These are phyloP conservation scores for Sporobolus alterniflorus DNA, from an alignment of 202 grass and related monocot species.

Conservation along the genomic window DNA sequence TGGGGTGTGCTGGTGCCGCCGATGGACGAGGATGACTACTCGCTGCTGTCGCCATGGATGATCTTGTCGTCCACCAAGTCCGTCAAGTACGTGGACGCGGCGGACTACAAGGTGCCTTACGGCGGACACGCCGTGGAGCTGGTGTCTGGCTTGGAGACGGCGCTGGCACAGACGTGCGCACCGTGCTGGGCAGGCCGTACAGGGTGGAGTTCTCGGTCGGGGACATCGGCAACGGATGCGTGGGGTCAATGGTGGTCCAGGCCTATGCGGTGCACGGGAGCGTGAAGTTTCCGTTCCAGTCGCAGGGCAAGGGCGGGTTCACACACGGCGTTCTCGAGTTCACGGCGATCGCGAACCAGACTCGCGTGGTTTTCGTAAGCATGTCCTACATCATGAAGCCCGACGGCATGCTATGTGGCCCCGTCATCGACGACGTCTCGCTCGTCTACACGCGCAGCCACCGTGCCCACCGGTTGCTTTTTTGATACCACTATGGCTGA, in stretches of 20 bases:
- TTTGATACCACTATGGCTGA: not conserved
- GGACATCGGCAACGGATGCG: conserved; percentile 65
- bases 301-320: conserved; percentile 59
- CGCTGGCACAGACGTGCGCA: conserved; percentile 62
- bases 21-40: conserved; percentile 71
- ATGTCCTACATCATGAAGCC: conserved; percentile 60
- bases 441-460: conserved; percentile 30
- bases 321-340: conserved; percentile 58
- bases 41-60: conserved; percentile 63
- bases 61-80: conserved; percentile 58
- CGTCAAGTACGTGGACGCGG: conserved; percentile 67
- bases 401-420: conserved; percentile 84
- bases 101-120: conserved; percentile 63
- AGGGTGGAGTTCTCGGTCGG: conserved; percentile 63
- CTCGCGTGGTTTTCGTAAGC: conserved; percentile 65
- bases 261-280: conserved; percentile 49
- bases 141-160: conserved; percentile 60
- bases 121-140: conserved; percentile 74
- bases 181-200: conserved; percentile 47
- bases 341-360: conserved; percentile 45
- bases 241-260: conserved; percentile 57
- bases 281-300: conserved; percentile 58
- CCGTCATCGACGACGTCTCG: conserved; percentile 63
- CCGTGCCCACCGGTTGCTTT: conserved; percentile 26
- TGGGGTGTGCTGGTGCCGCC: conserved; percentile 81